Conservation (phyloP, 2,329 filamentous ascomycete species). For the Dactylellina parvicollis region DNA sequence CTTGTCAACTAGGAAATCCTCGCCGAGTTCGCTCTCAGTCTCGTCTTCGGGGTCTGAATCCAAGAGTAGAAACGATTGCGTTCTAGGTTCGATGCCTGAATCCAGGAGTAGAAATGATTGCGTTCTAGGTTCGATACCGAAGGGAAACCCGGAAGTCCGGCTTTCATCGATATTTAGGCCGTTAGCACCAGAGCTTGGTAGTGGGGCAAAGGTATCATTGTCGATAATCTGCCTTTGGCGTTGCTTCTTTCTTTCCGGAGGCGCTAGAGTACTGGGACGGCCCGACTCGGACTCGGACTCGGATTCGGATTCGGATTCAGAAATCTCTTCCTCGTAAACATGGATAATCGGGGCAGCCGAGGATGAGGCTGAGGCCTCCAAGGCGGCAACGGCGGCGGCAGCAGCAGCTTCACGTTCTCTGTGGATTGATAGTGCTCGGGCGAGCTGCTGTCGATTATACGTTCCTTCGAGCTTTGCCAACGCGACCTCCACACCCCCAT, state of each 20-base stretch:
- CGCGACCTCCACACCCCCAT: slow-evolving; percentile 92
- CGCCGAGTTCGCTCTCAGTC: slow-evolving; percentile 31
- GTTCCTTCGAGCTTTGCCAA: slow-evolving; percentile 90
- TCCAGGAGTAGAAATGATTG: slow-evolving; percentile 45
- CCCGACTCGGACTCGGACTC: slow-evolving; percentile 23
- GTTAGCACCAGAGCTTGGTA: slow-evolving; percentile 47
- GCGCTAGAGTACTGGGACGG: slow-evolving; percentile 36
- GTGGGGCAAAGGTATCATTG: slow-evolving; percentile 38
- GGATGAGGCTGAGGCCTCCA: slow-evolving; percentile 7
- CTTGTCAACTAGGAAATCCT: slow-evolving; percentile 42
- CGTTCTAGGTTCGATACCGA: slow-evolving; percentile 26
- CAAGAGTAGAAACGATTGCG: slow-evolving; percentile 37
- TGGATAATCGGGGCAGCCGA: slow-evolving; percentile 30
- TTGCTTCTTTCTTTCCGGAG: slow-evolving; percentile 45
- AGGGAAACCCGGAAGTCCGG: slow-evolving; percentile 42
- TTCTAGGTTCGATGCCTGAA: slow-evolving; percentile 26
- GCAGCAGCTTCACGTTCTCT: slow-evolving; percentile 41
- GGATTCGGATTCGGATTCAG: slow-evolving; percentile 30
- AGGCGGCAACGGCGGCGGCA: background rate
- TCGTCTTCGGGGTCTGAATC: slow-evolving; percentile 31
- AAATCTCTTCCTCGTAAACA: slow-evolving; percentile 39
- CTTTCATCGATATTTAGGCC: slow-evolving; percentile 31
- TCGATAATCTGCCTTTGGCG: slow-evolving; percentile 48
- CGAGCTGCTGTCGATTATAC: slow-evolving; percentile 68
- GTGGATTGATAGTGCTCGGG: slow-evolving; percentile 41